phyloP scores from a whole-genome alignment of 352 stramenopile genomes.

The Phytopythium helicoides region DNA sequence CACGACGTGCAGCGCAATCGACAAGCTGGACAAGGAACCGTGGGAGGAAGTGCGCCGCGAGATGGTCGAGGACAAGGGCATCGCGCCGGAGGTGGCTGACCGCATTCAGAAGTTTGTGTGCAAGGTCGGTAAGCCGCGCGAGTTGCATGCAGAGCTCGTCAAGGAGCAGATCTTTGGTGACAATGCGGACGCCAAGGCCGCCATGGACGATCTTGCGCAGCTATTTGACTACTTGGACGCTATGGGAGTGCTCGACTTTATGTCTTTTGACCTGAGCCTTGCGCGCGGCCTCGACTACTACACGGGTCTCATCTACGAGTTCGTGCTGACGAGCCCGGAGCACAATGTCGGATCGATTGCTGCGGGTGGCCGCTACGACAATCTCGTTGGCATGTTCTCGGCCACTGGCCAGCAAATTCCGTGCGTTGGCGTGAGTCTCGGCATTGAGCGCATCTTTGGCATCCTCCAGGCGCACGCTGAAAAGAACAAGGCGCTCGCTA shows the following conservation, averaged over 20 bases:
- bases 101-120: constrained; percentile 94
- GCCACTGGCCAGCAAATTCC: constrained; percentile 94
- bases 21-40: constrained; percentile 99
- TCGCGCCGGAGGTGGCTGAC: constrained; percentile 90
- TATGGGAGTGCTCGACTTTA: constrained; percentile 93
- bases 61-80: constrained; percentile 98
- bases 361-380: constrained; percentile 97
- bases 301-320: constrained; percentile 99
- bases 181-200: constrained; percentile 79
- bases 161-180: constrained; percentile 89
- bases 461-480: constrained; percentile 95
- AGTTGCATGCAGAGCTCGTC: constrained; percentile 75
- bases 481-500: constrained; percentile 31
- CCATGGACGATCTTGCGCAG: constrained; percentile 92
- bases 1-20: constrained; percentile 97
- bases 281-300: constrained; percentile 99
- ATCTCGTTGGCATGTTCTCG: constrained; percentile 98
- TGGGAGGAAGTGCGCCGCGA: constrained; percentile 90
- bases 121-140: constrained; percentile 83
- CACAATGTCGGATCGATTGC: constrained; percentile 97
- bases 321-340: constrained; percentile 89
- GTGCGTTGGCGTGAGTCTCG: constrained; percentile 97
- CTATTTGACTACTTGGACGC: constrained; percentile 98
- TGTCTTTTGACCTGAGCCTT: constrained; percentile 97
- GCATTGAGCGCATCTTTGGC: constrained; percentile 98